Evolutionary conservation across 163 green algal genomes (phyloP), one percentile per base, ranked within the genome.

Genomic region (Scenedesmus sp.): DNA sequence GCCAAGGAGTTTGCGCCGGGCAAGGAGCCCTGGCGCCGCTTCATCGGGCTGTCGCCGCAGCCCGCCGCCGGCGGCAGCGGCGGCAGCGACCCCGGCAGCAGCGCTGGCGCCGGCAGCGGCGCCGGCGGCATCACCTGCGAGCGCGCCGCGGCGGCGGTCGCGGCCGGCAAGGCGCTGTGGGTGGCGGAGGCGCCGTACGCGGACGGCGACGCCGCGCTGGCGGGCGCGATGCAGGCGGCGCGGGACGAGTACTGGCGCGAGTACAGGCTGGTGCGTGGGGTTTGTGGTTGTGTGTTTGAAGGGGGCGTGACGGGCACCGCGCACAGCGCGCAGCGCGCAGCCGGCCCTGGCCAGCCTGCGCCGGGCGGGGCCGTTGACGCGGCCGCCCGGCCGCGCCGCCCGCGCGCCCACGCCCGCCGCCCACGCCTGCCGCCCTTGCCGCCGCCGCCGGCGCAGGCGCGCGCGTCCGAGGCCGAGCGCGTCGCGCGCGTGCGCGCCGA

Each of bases 21-120:
- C 57, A 78, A 70, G 42, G 56, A 78, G 42, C 70, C 70, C 6
- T 78, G 26, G 42, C 70, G 42, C 26, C 39, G 36, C 29, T 70
- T 70, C 26, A 24, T 24, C 6, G 51, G 34, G 29, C 33, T 34
- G 15, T 34, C 17, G 65, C 28, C 31, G 45, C 60, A 53, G 60
- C 34, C 7, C 39, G 39, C 39, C 39, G 7, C 7, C 39, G 39
- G 7, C 39, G 20, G 60, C 54, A 33, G n/a, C 14, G 22, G 31
- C 31, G 29, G 50, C 66, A 64, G 50, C 48, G 39, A 11, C 22
- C 6, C 22, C 11, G n/a, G 51, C 51, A 60, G 51, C 9, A 11
- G 51, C 51, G n/a, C 26, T 1, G 24, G 33, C 58, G 39, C 26
- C 17, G 31, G 56, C 56, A n/a, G n/a, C n/a, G n/a, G n/a, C n/a